phyloP scores from a whole-genome alignment of 768 basidiomycete species.

The Gyrodon lividus region DNA sequence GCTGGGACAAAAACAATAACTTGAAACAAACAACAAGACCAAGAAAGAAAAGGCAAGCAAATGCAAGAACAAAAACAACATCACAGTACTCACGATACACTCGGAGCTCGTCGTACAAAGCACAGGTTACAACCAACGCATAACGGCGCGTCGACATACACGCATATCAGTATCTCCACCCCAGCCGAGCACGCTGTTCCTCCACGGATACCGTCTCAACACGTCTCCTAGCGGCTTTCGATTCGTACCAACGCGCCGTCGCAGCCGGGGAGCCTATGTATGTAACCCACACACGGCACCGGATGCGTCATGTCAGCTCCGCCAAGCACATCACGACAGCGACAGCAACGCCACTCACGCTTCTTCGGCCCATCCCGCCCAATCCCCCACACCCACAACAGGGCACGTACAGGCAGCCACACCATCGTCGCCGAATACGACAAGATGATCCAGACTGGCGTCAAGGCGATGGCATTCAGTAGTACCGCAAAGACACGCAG shows the following conservation, averaged over 20 bases:
- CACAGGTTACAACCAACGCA: neutral
- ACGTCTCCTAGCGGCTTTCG: neutral
- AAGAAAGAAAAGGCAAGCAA: neutral
- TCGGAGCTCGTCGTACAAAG: neutral
- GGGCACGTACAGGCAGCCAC: slow-evolving; percentile 10
- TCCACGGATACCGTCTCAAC: neutral
- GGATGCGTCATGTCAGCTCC: neutral
- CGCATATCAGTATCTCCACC: neutral
- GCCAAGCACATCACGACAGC: no score
- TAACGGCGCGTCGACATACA: neutral
- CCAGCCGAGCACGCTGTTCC: neutral
- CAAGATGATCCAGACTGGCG: slow-evolving; percentile 6
- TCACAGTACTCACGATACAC: neutral
- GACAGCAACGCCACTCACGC: neutral
- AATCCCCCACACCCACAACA: slow-evolving; percentile 18
- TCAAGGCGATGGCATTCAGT: neutral
- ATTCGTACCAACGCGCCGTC: neutral
- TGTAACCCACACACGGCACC: neutral
- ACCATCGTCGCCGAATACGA: neutral
- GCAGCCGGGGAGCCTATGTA: neutral
- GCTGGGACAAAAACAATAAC: neutral
- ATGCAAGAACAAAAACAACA: neutral
- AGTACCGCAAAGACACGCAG: slow-evolving; percentile 6
- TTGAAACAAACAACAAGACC: neutral
- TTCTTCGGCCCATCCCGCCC: slow-evolving; percentile 11